phyloP scores from a whole-genome alignment of 768 basidiomycete species.

The Panus rudis region DNA sequence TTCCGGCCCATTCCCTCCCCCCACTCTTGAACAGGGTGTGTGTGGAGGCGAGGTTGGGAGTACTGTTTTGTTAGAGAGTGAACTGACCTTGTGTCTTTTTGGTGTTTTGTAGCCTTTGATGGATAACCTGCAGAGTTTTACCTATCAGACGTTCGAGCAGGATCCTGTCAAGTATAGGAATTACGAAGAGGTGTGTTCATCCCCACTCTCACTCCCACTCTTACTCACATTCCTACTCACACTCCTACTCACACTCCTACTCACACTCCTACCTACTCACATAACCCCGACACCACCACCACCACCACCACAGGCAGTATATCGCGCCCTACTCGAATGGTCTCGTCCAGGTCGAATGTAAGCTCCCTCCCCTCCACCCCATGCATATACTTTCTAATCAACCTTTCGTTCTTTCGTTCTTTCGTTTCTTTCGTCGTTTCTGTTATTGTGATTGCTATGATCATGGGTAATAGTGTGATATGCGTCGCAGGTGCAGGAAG shows the following conservation, averaged over 20 bases:
- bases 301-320: constrained; percentile 54
- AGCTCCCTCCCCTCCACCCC: constrained; percentile 28
- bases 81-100: background rate
- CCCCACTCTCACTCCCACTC: background rate
- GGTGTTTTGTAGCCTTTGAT: constrained; percentile 68
- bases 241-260: background rate
- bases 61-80: background rate
- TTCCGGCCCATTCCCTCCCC: constrained; percentile 3
- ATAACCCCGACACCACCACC: background rate
- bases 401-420: too few relatives aligned
- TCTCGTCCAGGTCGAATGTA: constrained; percentile 52
- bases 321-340: constrained; percentile 69
- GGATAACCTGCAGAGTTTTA: constrained; percentile 94
- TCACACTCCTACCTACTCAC: background rate
- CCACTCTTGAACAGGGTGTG: background rate
- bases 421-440: too few relatives aligned
- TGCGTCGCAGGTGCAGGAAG: constrained; percentile 94
- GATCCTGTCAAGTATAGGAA: constrained; percentile 95
- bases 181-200: constrained; percentile 74
- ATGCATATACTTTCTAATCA: too few relatives aligned
- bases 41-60: constrained; percentile 1
- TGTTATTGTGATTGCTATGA: too few relatives aligned
- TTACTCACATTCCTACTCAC: background rate
- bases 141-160: constrained; percentile 96
- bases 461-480: constrained; percentile 76